These are phyloP conservation scores for Dendrostoma leiphaemia DNA, from an alignment of 2,329 filamentous ascomycete species.

Conservation along the genomic window DNA sequence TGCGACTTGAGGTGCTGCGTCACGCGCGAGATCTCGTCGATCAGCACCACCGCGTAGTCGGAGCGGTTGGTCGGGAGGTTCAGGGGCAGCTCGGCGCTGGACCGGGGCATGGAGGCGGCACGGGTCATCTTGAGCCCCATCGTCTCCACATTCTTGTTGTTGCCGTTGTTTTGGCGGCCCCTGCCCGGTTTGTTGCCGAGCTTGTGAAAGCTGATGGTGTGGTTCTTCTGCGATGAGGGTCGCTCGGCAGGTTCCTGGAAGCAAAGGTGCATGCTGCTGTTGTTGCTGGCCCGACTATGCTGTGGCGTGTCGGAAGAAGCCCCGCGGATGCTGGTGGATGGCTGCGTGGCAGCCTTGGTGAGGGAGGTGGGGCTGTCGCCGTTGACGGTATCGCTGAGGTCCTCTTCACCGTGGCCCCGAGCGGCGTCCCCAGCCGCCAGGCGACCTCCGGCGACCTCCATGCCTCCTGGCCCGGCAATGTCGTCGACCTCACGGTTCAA, in stretches of 20 bases:
- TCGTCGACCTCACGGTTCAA: constrained; percentile 27
- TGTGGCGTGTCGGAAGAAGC: constrained; percentile 10
- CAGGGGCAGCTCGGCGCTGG: constrained; percentile 28
- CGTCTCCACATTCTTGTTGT: constrained; percentile 4
- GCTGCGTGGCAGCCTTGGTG: not conserved
- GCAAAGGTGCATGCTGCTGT: constrained; percentile 1
- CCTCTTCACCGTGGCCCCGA: not conserved
- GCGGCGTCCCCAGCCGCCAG: too few species aligned
- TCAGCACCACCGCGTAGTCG: constrained; percentile 64
- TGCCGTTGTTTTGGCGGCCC: not conserved
- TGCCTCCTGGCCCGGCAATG: constrained; percentile 4
- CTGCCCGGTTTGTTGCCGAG: not conserved
- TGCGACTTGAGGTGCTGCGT: constrained; percentile 59
- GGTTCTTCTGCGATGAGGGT: too few species aligned
- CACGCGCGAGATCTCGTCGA: constrained; percentile 67
- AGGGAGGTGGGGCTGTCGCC: not conserved
- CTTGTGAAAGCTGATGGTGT: too few species aligned
- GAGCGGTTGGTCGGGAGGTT: constrained; percentile 41
- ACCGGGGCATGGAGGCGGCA: constrained; percentile 31
- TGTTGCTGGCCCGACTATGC: not conserved
- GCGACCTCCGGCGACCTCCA: not conserved
- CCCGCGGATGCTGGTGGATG: not conserved
- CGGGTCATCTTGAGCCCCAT: constrained; percentile 14
- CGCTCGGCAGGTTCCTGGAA: constrained; percentile 6
- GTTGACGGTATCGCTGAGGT: not conserved